phyloP scores from a whole-genome alignment of 306 rosid genomes.

The Malus orientalis region DNA sequence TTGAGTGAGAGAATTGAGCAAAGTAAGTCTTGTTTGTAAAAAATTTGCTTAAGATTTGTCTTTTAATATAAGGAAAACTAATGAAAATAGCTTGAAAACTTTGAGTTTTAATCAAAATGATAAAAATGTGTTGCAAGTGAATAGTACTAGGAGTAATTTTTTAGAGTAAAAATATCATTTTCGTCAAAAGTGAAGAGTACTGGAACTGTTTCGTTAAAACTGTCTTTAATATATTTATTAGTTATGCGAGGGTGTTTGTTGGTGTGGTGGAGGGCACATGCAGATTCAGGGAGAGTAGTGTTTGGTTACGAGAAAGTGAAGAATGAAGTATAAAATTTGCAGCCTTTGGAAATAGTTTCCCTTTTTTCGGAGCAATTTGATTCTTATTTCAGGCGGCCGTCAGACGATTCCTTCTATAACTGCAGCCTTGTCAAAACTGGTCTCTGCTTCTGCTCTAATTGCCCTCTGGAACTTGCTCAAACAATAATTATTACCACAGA shows the following conservation, averaged over 20 bases:
- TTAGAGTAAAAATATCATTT: no score
- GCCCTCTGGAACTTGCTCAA: neutral
- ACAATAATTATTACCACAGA: no score
- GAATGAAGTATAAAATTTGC: constrained; percentile 29
- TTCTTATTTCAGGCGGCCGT: constrained; percentile 20
- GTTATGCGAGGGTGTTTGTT: constrained; percentile 6
- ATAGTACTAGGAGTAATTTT: no score
- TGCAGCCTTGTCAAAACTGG: constrained; percentile 20
- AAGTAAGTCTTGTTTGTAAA: constrained; percentile 15
- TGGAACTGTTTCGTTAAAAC: no score
- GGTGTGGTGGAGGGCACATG: constrained; percentile 34
- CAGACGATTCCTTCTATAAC: constrained; percentile 30
- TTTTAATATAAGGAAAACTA: neutral
- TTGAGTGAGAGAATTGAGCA: no score
- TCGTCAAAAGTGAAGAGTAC: no score
- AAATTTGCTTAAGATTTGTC: constrained; percentile 12
- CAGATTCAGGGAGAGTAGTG: constrained; percentile 14
- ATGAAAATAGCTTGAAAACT: no score
- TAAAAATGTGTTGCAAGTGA: no score
- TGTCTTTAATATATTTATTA: neutral
- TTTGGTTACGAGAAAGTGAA: constrained; percentile 40
- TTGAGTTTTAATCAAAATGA: no score
- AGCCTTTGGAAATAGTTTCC: constrained; percentile 40
- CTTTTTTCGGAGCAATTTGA: constrained; percentile 29
- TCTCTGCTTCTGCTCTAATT: constrained; percentile 4